phyloP scores from a whole-genome alignment of 2,329 filamentous ascomycete species.

The Hymenoscyphus salicellus region DNA sequence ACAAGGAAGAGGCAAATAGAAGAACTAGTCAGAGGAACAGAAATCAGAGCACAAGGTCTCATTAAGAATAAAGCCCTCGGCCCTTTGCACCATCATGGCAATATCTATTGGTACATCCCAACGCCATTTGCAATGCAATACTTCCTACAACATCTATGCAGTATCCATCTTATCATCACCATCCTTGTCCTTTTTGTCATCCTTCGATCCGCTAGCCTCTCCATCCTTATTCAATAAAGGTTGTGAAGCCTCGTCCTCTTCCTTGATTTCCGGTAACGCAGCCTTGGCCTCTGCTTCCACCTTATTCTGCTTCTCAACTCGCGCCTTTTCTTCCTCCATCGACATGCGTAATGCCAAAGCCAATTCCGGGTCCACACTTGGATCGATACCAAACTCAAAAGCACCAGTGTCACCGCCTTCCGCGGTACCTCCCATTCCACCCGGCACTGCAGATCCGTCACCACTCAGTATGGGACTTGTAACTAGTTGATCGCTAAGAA shows the following conservation, averaged over 20 bases:
- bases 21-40: constrained; percentile 1
- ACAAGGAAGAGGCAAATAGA: background rate
- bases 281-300: constrained; percentile 70
- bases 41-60: background rate
- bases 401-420: constrained; percentile 57
- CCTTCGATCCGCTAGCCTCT: constrained; percentile 54
- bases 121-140: constrained; percentile 36
- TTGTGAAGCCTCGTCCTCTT: constrained; percentile 67
- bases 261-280: constrained; percentile 76
- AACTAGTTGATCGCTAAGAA: constrained; percentile 89
- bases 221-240: constrained; percentile 63
- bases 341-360: constrained; percentile 94
- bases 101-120: constrained; percentile 37
- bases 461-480: constrained; percentile 86
- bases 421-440: constrained; percentile 48
- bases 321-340: constrained; percentile 95
- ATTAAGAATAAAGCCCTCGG: background rate
- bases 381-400: constrained; percentile 88
- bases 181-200: constrained; percentile 42
- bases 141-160: constrained; percentile 50
- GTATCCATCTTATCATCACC: constrained; percentile 87
- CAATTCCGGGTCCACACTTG: constrained; percentile 86
- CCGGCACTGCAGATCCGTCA: constrained; percentile 62
- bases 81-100: constrained; percentile 17
- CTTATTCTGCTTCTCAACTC: constrained; percentile 81